A percentile compares a stretch with the other conserved stretches of the same genome.
Evolutionary conservation across 371 early-diverging fungal genomes (phyloP).

Genomic region (Mucor lusitanicus): DNA sequence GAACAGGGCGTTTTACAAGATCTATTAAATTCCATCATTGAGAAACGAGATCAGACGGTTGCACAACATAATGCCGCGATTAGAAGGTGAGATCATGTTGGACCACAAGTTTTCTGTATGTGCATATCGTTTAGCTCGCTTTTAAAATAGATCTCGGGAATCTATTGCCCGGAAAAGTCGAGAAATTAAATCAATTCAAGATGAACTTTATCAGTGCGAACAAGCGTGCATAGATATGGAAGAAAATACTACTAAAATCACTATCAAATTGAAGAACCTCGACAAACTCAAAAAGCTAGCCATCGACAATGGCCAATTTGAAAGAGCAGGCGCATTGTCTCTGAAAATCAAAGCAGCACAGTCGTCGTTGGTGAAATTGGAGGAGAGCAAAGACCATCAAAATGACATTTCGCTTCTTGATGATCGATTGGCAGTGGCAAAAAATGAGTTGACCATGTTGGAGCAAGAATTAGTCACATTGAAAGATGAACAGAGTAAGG

Average conservation of each 20-base stretch:
- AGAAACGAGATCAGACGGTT: background rate
- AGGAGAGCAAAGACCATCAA: background rate
- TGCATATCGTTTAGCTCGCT: background rate
- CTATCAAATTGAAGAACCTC: background rate
- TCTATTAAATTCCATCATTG: background rate
- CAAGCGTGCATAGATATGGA: background rate
- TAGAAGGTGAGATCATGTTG: background rate
- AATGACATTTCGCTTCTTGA: background rate
- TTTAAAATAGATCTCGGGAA: background rate
- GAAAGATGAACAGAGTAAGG: background rate
- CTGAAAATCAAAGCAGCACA: background rate
- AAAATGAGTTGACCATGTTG: background rate
- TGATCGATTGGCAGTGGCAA: background rate
- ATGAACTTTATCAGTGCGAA: background rate
- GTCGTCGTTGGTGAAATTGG: background rate
- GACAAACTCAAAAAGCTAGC: constrained; percentile 1
- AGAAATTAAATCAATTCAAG: background rate
- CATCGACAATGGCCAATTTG: background rate
- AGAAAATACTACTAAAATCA: background rate
- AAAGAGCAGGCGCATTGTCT: background rate
- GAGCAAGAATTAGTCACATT: background rate
- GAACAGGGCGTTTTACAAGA: background rate
- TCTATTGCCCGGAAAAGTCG: background rate
- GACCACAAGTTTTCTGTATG: background rate
- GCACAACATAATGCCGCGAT: background rate